Conservation (phyloP, 1,284 basidiomycete species). For the Puccinia horiana region DNA sequence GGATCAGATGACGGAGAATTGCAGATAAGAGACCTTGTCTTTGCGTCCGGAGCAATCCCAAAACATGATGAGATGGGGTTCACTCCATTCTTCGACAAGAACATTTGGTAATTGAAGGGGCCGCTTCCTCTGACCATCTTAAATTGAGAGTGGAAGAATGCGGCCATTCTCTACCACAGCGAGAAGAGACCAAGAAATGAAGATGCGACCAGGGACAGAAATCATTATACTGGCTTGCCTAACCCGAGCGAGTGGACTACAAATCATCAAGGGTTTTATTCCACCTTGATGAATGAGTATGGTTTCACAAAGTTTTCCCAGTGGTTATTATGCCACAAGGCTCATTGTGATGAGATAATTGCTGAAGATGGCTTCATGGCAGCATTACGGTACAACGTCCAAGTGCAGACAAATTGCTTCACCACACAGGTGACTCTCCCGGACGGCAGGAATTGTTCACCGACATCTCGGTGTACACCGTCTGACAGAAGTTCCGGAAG, state of each 20-base stretch:
- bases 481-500: too few species aligned
- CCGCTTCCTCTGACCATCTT: conserved; percentile 5
- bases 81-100: neutral
- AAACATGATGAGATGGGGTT: too few species aligned
- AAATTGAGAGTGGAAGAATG: neutral
- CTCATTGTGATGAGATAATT: neutral
- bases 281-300: neutral
- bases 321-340: neutral
- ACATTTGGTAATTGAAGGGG: neutral
- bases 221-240: neutral
- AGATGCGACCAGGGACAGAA: neutral
- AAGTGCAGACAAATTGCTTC: conserved; percentile 3
- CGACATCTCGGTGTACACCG: neutral
- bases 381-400: conserved; percentile 4
- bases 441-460: neutral
- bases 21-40: too few species aligned
- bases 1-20: too few species aligned
- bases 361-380: neutral
- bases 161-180: neutral
- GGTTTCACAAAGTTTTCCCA: neutral
- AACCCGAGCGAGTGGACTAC: neutral
- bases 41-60: too few species aligned
- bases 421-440: neutral
- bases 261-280: neutral
- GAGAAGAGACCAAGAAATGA: neutral